Percentiles rank a stretch among this genome's conserved stretches.
Evolutionary conservation across 2,329 filamentous ascomycete genomes (phyloP).

Genomic region (Coleophoma crateriformis): DNA sequence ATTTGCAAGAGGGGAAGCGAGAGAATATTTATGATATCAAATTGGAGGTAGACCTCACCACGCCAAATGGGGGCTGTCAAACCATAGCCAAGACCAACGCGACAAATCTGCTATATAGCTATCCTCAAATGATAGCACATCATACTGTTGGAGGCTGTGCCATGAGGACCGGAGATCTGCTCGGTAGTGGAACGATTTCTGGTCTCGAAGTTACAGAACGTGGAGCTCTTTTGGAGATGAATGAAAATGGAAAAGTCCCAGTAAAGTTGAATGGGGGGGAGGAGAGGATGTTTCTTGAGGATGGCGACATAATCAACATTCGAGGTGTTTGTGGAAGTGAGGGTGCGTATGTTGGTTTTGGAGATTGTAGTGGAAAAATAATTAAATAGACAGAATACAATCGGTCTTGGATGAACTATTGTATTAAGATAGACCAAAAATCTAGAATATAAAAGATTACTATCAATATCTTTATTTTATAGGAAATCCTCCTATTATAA

Average conservation of each 20-base stretch:
- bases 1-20: constrained; percentile 52
- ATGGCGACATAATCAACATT: constrained; percentile 56
- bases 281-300: constrained; percentile 57
- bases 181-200: constrained; percentile 65
- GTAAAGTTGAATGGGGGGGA: constrained; percentile 54
- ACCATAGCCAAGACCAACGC: constrained; percentile 9
- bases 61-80: not conserved
- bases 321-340: constrained; percentile 47
- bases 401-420: no score
- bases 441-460: no score
- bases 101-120: constrained; percentile 30
- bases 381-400: no score
- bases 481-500: no score
- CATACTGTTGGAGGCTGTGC: constrained; percentile 27
- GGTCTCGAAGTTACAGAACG: constrained; percentile 48
- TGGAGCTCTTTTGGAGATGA: constrained; percentile 67
- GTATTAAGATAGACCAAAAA: no score
- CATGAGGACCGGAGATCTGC: constrained; percentile 30
- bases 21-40: constrained; percentile 61
- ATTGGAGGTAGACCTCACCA: constrained; percentile 56
- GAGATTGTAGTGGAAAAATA: constrained; percentile 45
- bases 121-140: constrained; percentile 29
- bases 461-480: no score
- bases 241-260: constrained; percentile 56
- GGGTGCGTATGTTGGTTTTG: constrained; percentile 55